These are phyloP conservation scores for Polygonum maritimum DNA, from an alignment of 148 eudicot species.

Conservation along the genomic window DNA sequence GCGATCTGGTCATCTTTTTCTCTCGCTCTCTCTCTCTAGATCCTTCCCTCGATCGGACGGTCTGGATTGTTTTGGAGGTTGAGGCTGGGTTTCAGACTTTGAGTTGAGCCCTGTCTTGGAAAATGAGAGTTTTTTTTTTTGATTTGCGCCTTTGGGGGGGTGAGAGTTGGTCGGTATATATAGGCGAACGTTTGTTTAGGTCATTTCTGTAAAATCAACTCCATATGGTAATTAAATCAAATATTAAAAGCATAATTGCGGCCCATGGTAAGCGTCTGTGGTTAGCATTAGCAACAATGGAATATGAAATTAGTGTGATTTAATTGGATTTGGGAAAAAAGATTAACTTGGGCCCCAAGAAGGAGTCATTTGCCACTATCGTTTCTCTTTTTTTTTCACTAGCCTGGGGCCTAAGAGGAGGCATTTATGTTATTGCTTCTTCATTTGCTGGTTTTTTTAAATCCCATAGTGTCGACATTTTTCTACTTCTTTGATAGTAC, in stretches of 20 bases:
- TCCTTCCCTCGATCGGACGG: background rate
- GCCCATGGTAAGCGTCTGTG: background rate
- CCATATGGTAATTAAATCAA: too few relatives aligned
- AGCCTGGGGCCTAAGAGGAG: background rate
- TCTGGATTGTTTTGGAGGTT: background rate
- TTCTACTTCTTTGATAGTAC: background rate
- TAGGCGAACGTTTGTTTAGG: background rate
- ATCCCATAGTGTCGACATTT: background rate
- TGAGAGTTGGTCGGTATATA: background rate
- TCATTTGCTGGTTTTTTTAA: background rate
- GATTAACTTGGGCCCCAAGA: background rate
- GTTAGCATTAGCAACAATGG: background rate
- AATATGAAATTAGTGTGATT: background rate
- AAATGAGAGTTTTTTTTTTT: background rate
- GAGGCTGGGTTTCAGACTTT: background rate
- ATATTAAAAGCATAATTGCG: background rate
- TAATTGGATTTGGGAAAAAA: background rate
- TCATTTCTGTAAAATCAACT: background rate
- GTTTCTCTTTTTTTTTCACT: background rate
- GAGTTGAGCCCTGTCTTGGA: background rate
- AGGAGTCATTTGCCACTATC: constrained; percentile 2
- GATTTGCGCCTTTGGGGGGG: background rate
- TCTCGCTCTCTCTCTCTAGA: background rate
- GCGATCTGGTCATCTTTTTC: background rate
- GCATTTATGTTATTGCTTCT: background rate